Conservation (phyloP, 805 yeast species). For the Myxozyma mucilagina region DNA sequence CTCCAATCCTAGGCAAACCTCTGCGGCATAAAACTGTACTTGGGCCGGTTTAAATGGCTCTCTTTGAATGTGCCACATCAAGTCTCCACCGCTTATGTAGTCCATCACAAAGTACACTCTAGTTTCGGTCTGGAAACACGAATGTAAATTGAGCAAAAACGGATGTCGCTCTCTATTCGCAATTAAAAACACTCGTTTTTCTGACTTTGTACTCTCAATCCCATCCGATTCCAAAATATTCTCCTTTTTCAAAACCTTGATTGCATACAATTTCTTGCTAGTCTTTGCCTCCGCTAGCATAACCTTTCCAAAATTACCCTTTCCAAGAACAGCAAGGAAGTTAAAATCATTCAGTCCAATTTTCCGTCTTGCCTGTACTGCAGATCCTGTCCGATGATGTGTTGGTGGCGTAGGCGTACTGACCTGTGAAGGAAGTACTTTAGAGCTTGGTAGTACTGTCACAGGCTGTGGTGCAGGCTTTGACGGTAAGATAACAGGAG, state of each 20-base stretch:
- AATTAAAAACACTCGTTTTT: constrained; percentile 81
- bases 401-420: too few relatives aligned
- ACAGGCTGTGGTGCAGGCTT: too few relatives aligned
- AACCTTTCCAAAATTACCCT: constrained; percentile 98
- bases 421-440: too few relatives aligned
- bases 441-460: too few relatives aligned
- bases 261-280: constrained; percentile 82
- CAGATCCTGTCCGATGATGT: not conserved
- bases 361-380: constrained; percentile 48
- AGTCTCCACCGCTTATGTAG: constrained; percentile 95
- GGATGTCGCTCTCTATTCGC: constrained; percentile 92
- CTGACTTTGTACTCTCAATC: constrained; percentile 91
- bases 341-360: constrained; percentile 93
- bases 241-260: constrained; percentile 93
- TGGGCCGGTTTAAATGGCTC: constrained; percentile 82
- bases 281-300: constrained; percentile 93
- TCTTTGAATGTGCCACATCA: constrained; percentile 99
- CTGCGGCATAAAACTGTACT: constrained; percentile 97
- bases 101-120: constrained; percentile 98
- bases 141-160: constrained; percentile 82
- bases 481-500: too few relatives aligned
- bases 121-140: constrained; percentile 97
- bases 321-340: constrained; percentile 91
- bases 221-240: constrained; percentile 94
- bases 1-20: constrained; percentile 85